phyloP scores from a whole-genome alignment of 176 grass and related monocot genomes.

The Panicum miliaceum region DNA sequence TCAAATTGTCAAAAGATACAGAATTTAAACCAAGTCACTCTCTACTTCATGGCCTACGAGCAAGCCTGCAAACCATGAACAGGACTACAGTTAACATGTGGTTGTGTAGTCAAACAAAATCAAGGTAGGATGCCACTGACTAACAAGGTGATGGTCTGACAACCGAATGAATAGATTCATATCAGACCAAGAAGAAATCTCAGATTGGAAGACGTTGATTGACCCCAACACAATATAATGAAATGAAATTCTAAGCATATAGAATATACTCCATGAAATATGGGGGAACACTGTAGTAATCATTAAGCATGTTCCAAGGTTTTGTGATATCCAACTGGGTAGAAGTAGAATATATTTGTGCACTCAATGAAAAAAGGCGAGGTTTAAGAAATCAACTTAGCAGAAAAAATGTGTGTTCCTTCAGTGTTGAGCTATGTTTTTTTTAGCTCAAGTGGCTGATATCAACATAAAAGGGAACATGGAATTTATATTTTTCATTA shows the following conservation, averaged over 20 bases:
- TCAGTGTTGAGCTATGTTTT: neutral
- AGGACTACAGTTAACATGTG: neutral
- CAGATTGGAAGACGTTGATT: neutral
- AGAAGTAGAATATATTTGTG: slow-evolving; percentile 5
- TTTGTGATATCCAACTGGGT: neutral
- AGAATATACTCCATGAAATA: neutral
- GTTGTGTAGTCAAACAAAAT: slow-evolving; percentile 1
- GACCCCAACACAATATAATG: neutral
- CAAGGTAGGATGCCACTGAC: neutral
- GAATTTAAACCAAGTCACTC: neutral
- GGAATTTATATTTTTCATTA: neutral
- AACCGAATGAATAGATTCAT: neutral
- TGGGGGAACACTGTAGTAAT: neutral
- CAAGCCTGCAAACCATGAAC: neutral
- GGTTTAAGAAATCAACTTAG: neutral
- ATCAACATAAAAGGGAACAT: neutral
- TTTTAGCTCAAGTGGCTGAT: slow-evolving; percentile 16
- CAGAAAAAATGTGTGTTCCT: neutral
- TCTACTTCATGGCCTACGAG: neutral
- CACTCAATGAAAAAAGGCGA: neutral
- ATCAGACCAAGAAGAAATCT: neutral
- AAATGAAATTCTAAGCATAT: neutral
- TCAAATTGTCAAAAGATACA: neutral
- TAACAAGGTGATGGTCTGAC: neutral
- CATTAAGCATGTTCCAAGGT: neutral